Base-by-base conservation (phyloP, 768 basidiomycete species). In the Hebeloma cylindrosporum region DNA sequence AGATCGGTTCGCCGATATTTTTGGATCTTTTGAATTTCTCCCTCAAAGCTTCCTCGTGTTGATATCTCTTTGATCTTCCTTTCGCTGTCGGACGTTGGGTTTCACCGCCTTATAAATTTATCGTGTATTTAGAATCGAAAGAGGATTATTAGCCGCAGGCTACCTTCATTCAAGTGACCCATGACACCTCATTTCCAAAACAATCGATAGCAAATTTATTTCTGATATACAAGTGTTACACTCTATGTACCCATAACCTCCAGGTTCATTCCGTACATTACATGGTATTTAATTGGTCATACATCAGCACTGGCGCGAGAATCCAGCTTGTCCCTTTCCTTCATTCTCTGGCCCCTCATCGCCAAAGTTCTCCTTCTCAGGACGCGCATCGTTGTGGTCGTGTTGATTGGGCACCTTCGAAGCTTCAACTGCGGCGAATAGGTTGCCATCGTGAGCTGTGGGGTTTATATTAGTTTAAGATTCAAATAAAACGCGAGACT, bases 241-340 rank as follows among this genome's bases (percentile, higher is more conserved):
- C 17, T 14, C n/a, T 5, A 26, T 7, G 32, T 11, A 8, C 17
- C 18, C 7, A 25, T 21, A 2, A 21, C 22, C 23, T 17, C 7
- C 8, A 4, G 22, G 37, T 25, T 21, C 11, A 39, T 17, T 16
- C 39, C 17, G 7, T 13, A 18, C n/a, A 6, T 14, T 7, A 4
- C 25, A 29, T n/a, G n/a, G n/a, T n/a, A n/a, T n/a, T n/a, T n/a
- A n/a, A n/a, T n/a, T n/a, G n/a, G n/a, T n/a, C n/a, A n/a, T n/a
- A n/a, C n/a, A n/a, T 48, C 50, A 74, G 46, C 72, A 74, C 44
- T 70, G 71, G 28, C 71, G 59, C 5, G 72, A 63, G 40, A 66
- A 74, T 11, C 67, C 67, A 39, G 48, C 36, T 49, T 72, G 70
- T 18, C 55, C 60, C 29, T 52, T 33, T 29, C 52, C 41, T 5